These are phyloP conservation scores for Zelopaecilomyces penicillatus DNA, from an alignment of 2,329 filamentous ascomycete genomes.

Conservation along the genomic window DNA sequence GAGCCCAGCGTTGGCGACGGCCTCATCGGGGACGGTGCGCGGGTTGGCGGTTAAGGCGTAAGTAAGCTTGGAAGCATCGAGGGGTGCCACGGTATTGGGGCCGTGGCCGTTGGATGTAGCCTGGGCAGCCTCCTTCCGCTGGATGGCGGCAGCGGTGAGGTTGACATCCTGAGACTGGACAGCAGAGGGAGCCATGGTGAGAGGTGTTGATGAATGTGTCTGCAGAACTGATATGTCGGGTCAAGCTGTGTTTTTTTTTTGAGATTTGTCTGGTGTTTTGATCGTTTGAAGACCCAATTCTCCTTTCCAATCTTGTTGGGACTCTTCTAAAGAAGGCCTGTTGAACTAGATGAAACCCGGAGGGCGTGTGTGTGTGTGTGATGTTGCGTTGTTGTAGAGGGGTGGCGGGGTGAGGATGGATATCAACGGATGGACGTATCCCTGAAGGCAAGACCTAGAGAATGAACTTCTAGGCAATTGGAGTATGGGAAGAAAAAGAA, in stretches of 20 bases:
- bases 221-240: neutral
- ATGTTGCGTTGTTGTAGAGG: too few relatives aligned
- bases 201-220: neutral
- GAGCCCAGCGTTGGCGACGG: slow-evolving; percentile 34
- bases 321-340: too few relatives aligned
- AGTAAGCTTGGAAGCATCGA: slow-evolving; percentile 54
- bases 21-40: slow-evolving; percentile 44
- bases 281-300: too few relatives aligned
- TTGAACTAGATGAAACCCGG: too few relatives aligned
- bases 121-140: slow-evolving; percentile 37
- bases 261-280: neutral
- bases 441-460: neutral
- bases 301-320: too few relatives aligned
- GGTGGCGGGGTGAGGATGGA: too few relatives aligned
- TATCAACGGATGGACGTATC: too few relatives aligned
- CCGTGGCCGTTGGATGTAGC: slow-evolving; percentile 25
- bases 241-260: neutral
- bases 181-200: slow-evolving; percentile 41
- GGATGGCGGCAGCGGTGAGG: slow-evolving; percentile 43
- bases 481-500: neutral
- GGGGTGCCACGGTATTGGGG: slow-evolving; percentile 40
- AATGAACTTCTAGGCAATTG: neutral
- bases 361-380: too few relatives aligned
- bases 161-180: slow-evolving; percentile 39
- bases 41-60: slow-evolving; percentile 44